phyloP scores from a whole-genome alignment of 2,329 filamentous ascomycete genomes.

The Xylariales sp. region DNA sequence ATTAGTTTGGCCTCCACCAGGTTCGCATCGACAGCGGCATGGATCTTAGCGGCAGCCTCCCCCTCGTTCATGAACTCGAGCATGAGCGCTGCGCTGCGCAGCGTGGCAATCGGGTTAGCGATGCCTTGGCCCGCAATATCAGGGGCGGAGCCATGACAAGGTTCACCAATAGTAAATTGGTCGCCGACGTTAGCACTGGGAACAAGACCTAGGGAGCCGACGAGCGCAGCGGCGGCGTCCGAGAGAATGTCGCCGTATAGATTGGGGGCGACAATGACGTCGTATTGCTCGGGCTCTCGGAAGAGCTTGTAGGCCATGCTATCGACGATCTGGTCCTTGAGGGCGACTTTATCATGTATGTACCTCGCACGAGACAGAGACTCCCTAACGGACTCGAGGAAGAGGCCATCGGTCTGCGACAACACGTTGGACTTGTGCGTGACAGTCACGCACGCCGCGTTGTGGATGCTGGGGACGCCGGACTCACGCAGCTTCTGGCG shows the following conservation, averaged over 20 bases:
- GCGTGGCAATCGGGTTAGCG: conserved; percentile 95
- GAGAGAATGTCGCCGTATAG: conserved; percentile 97
- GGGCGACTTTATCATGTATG: conserved; percentile 62
- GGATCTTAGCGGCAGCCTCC: conserved; percentile 87
- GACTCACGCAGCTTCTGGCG: conserved; percentile 81
- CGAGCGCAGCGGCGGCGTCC: conserved; percentile 92
- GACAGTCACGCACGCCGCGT: conserved; percentile 84
- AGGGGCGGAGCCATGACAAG: conserved; percentile 94
- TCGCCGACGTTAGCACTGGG: conserved; percentile 96
- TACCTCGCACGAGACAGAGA: conserved; percentile 77
- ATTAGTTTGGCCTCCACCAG: conserved; percentile 84
- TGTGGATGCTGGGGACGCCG: conserved; percentile 70
- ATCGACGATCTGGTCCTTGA: conserved; percentile 99
- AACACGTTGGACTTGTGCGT: conserved; percentile 99
- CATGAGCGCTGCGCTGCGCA: conserved; percentile 93
- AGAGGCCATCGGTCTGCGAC: conserved; percentile 94
- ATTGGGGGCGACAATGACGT: conserved; percentile 97
- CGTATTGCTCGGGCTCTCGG: conserved; percentile 93
- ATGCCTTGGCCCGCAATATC: conserved; percentile 94
- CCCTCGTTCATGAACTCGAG: conserved; percentile 93
- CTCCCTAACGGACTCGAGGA: conserved; percentile 81
- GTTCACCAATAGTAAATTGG: conserved; percentile 95
- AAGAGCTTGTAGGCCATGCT: conserved; percentile 99
- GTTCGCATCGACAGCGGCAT: conserved; percentile 90
- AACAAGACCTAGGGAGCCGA: conserved; percentile 91